Conservation (phyloP, 768 basidiomycete genomes). For the Russula dissimulans region DNA sequence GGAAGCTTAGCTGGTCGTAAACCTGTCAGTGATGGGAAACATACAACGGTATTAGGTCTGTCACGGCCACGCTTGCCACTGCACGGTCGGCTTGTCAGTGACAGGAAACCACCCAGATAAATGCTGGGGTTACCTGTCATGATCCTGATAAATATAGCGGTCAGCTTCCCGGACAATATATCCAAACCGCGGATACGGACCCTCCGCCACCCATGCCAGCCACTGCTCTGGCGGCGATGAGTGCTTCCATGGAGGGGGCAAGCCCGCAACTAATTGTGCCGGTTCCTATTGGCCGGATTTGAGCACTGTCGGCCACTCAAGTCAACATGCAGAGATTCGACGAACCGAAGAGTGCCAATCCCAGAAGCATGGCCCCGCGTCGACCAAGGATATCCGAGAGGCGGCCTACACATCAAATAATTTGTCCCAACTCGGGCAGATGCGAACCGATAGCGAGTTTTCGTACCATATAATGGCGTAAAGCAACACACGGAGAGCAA, state of each 20-base stretch:
- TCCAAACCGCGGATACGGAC: slow-evolving; percentile 37
- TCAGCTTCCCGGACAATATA: slow-evolving; percentile 21
- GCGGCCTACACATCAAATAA: slow-evolving; percentile 44
- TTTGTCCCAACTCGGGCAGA: slow-evolving; percentile 5
- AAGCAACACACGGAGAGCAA: slow-evolving; percentile 85
- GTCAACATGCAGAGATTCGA: slow-evolving; percentile 24
- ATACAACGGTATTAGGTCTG: slow-evolving; percentile 84
- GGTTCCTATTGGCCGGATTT: slow-evolving; percentile 37
- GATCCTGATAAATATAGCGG: slow-evolving; percentile 38
- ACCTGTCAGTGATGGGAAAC: slow-evolving; percentile 23
- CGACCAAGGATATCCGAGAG: slow-evolving; percentile 80
- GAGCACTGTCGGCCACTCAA: not conserved
- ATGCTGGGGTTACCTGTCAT: slow-evolving; percentile 58
- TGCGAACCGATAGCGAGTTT: slow-evolving; percentile 3
- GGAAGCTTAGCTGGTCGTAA: slow-evolving; percentile 6
- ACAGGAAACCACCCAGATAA: slow-evolving; percentile 4
- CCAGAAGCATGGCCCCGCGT: slow-evolving; percentile 80
- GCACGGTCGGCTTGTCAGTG: slow-evolving; percentile 8
- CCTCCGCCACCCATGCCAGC: slow-evolving; percentile 93
- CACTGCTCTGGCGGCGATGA: slow-evolving; percentile 74
- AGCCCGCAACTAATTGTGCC: slow-evolving; percentile 84
- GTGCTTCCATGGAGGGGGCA: slow-evolving; percentile 74
- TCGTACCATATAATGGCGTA: slow-evolving; percentile 76
- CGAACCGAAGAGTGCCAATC: slow-evolving; percentile 67
- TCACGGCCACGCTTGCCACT: slow-evolving; percentile 79